These are phyloP conservation scores for Ilyonectria mors-panacis DNA, from an alignment of 2,329 filamentous ascomycete genomes.

Conservation along the genomic window DNA sequence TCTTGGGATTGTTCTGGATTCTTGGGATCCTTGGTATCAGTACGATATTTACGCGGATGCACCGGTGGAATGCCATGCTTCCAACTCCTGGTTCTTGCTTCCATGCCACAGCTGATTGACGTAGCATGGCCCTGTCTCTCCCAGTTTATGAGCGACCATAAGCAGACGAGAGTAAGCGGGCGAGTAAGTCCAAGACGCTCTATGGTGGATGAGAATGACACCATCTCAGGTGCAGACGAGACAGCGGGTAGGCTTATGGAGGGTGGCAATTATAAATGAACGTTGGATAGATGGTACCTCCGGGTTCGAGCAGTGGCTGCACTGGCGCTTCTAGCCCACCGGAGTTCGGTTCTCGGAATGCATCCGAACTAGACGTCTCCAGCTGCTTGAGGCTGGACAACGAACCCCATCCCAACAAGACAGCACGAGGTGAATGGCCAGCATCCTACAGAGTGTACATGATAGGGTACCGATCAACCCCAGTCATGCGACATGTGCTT, in stretches of 20 bases:
- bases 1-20: constrained; percentile 3
- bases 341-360: background rate
- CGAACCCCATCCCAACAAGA: background rate
- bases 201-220: constrained; percentile 4
- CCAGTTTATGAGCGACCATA: background rate
- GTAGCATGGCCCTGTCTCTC: background rate
- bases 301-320: constrained; percentile 17
- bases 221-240: constrained; percentile 2
- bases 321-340: background rate
- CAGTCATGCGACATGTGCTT: background rate
- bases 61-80: background rate
- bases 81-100: background rate
- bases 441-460: background rate
- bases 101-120: background rate
- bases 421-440: background rate
- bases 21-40: background rate
- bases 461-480: background rate
- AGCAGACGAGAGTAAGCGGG: background rate
- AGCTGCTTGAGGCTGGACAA: background rate
- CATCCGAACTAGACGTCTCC: background rate
- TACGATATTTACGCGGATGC: background rate
- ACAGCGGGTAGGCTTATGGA: background rate
- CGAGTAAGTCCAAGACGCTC: background rate
- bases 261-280: background rate
- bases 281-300: no score